A percentile compares a stretch with the other conserved stretches of the same genome.
Evolutionary conservation across 2,329 filamentous ascomycete genomes (phyloP).

Genomic region (Teratosphaeria viscida): DNA sequence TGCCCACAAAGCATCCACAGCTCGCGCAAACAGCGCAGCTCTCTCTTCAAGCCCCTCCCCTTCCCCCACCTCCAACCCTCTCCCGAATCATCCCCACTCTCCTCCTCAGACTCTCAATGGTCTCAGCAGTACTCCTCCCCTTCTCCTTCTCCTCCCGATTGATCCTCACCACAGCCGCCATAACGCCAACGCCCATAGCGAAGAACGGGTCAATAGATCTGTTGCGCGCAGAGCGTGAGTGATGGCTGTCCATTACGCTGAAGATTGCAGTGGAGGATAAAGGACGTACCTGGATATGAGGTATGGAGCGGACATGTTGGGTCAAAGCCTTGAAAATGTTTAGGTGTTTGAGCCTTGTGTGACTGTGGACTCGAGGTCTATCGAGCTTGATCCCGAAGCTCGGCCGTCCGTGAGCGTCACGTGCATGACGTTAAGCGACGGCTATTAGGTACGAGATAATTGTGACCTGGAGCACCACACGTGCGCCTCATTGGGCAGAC

Average conservation of each 20-base stretch:
- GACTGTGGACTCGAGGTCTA: neutral
- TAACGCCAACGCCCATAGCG: slow-evolving; percentile 37
- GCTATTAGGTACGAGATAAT: neutral
- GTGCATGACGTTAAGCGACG: neutral
- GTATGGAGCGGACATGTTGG: slow-evolving; percentile 20
- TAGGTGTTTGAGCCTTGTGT: neutral
- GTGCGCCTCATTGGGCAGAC: neutral
- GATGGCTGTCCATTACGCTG: neutral
- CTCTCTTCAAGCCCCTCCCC: neutral
- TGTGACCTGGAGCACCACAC: neutral
- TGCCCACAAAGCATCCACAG: neutral
- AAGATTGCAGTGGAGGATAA: neutral
- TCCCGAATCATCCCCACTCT: slow-evolving; percentile 25
- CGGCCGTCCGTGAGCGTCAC: neutral
- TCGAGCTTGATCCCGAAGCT: neutral
- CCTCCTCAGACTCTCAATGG: slow-evolving; percentile 30
- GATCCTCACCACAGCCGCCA: slow-evolving; percentile 31
- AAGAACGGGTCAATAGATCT: slow-evolving; percentile 37
- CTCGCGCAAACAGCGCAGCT: neutral
- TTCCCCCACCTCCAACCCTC: slow-evolving; percentile 1
- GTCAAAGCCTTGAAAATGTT: neutral
- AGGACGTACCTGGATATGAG: slow-evolving; percentile 34
- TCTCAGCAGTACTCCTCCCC: slow-evolving; percentile 29
- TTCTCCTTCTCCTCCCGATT: slow-evolving; percentile 40
- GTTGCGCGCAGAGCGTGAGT: neutral